Base-by-base conservation (phyloP, 352 stramenopile genomes). In the Globisporangium solare region DNA sequence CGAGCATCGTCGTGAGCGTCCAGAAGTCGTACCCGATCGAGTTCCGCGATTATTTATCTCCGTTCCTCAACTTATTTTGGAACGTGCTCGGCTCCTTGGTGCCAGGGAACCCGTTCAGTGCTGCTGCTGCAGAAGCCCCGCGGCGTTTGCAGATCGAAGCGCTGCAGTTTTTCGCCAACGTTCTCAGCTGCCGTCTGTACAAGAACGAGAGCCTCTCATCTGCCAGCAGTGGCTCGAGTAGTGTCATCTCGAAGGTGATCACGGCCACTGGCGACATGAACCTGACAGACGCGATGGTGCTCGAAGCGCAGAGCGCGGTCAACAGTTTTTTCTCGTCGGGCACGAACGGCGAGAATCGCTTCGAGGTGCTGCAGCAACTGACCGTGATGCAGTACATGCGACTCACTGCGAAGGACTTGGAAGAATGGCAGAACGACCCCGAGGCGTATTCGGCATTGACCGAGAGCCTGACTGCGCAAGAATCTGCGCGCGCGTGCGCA, bases 21-120 rank as follows among this genome's bases (percentile, higher is more conserved):
- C 85, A 95, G 54, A 86, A 90, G 42, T 69, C 78, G 57, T 90
- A 95, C 64, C 69, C 85, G 41, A 83, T 95, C 58, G 85, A 93
- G 69, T 95, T 93, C 55, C 83, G 85, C 20, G 71, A 83, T 21
- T 92, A 91, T 54, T 50, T 95, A 47, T 37, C 75, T 51, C 72
- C 76, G 56, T 92, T 86, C 57, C 60, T 90, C 17, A 57, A 57
- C 21, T 60, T 90, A 12, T 94, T 89, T 43, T 92, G 79, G 79
- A 75, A 76, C 39, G 57, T 85, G 0, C 55, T 88, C 24, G 63
- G 64, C 10, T 54, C 63, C 2, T 76, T 73, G 20, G 56, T 61
- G 40, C 46, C 60, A 17, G 27, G 21, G n/a, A 42, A 54, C 12
- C 22, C 57, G 11, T 35, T 61, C 49, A 31, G 27, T 20, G 47